Base-by-base conservation (phyloP, 805 yeast genomes). In the Teunomyces kruisii region DNA sequence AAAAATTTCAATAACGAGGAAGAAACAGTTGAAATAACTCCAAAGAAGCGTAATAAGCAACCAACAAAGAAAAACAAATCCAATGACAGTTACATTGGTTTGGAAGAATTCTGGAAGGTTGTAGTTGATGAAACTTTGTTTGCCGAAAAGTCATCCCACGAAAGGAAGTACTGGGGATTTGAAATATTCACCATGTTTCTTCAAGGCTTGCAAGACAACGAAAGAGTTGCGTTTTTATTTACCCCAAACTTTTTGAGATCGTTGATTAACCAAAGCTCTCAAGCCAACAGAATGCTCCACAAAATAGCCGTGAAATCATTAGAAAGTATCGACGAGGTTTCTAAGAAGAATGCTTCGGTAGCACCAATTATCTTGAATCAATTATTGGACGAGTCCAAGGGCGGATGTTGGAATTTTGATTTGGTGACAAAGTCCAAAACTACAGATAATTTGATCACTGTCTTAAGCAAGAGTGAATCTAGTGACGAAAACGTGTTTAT, bases 161-260 rank as follows among this genome's bases (percentile, higher is more conserved):
- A 91, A 62, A 74, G 96, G 46, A 92, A 91, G 61, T 87, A 76
- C 62, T 79, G 88, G 78, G 98, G 97, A 0, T 81, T 91, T 55
- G 86, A 86, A 53, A 76, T 90, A 9, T 81, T 91, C 49, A 72
- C 67, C 33, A 68, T 74, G 42, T 73, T 81, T 44, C 59, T 83
- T 33, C 44, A 41, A 2, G 33, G 45, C 2, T 49, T 67, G 4
- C 43, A 54, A 3, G 48, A 47, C 1, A 17, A 53, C 3, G 54
- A 56, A 17, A 47, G 51, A 10, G 51, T 69, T 9, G 44, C 28
- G 17, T 47, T 52, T 41, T 45, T 84, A 1, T 75, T 86, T 59
- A 77, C 86, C 5, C 79, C 77, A 24, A 88, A 89, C 58, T 70
- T 91, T 26, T 62, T 84, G 68, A 75, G 96, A 58, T 78, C 86